Percentiles rank a stretch among this genome's conserved stretches.
Evolutionary conservation across 495 filamentous ascomycete species (phyloP).

Genomic region (Daldinia concentrica): DNA sequence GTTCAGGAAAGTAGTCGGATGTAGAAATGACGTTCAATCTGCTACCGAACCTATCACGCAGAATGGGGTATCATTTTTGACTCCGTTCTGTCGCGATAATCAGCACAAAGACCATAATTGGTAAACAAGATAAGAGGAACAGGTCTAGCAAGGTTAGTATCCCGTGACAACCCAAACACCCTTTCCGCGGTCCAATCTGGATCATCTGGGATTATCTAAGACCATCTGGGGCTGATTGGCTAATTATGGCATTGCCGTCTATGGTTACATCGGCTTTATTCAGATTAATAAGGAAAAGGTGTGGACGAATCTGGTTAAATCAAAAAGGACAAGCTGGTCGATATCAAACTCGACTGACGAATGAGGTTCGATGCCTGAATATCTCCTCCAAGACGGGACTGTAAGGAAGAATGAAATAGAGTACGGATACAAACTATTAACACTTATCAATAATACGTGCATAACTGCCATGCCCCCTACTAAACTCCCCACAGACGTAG

Average conservation of each 20-base stretch:
- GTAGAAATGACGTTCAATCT: slow-evolving; percentile 45
- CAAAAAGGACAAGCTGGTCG: slow-evolving; percentile 23
- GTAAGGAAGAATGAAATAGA: slow-evolving; percentile 17
- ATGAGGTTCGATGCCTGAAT: slow-evolving; percentile 14
- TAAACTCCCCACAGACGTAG: slow-evolving; percentile 5
- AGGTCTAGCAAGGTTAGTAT: slow-evolving; percentile 31
- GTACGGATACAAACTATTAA: too few relatives aligned
- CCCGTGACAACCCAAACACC: slow-evolving; percentile 35
- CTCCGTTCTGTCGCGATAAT: too few relatives aligned
- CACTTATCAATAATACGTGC: slow-evolving; percentile 5
- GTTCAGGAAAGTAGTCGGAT: slow-evolving; percentile 27
- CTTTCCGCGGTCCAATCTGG: slow-evolving; percentile 24
- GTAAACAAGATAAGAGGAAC: slow-evolving; percentile 28
- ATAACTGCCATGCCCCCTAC: not conserved
- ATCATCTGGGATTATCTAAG: slow-evolving; percentile 23
- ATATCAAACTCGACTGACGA: slow-evolving; percentile 13
- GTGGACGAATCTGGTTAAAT: slow-evolving; percentile 35
- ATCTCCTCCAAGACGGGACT: not conserved
- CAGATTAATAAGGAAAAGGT: slow-evolving; percentile 26
- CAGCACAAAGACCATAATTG: slow-evolving; percentile 24
- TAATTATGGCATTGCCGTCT: slow-evolving; percentile 32
- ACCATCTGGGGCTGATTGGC: slow-evolving; percentile 32
- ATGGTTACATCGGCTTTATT: slow-evolving; percentile 34
- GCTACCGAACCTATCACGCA: slow-evolving; percentile 42
- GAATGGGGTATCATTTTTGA: too few relatives aligned